Percentiles rank a stretch among this genome's conserved stretches.
phyloP scores from a whole-genome alignment of 768 basidiomycete species.

The Chalciporus sphaerocephalus region DNA sequence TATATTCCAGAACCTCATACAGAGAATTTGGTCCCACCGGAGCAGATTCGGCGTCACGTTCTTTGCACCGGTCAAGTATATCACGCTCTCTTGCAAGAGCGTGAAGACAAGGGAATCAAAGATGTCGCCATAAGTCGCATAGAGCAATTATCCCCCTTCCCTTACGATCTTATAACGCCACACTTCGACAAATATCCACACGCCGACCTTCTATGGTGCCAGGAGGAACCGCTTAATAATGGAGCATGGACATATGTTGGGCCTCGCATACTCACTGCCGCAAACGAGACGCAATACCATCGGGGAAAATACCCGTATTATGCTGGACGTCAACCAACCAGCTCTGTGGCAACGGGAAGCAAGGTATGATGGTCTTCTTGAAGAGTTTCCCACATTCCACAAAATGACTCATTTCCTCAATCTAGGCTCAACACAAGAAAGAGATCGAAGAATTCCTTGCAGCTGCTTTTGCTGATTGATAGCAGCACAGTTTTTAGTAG shows the following conservation, averaged over 20 bases:
- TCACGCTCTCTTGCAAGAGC: conserved; percentile 81
- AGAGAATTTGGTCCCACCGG: conserved; percentile 68
- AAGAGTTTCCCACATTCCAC: background rate
- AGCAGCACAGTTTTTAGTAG: no score
- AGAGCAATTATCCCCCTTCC: conserved; percentile 96
- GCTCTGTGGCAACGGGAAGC: conserved; percentile 89
- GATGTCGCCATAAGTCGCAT: conserved; percentile 92
- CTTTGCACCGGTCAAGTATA: conserved; percentile 96
- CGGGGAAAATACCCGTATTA: conserved; percentile 86
- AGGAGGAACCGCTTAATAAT: conserved; percentile 97
- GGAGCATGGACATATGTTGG: conserved; percentile 97
- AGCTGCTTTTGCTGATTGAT: conserved; percentile 54
- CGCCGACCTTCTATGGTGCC: conserved; percentile 89
- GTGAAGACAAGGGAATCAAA: conserved; percentile 85
- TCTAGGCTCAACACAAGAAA: conserved; percentile 78
- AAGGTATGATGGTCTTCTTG: conserved; percentile 48
- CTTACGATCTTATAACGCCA: conserved; percentile 89
- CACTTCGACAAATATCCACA: conserved; percentile 97
- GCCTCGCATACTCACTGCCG: conserved; percentile 90
- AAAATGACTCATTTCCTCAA: no score
- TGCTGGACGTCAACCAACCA: conserved; percentile 88
- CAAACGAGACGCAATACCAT: conserved; percentile 85
- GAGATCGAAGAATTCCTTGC: conserved; percentile 77
- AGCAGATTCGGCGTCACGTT: conserved; percentile 88
- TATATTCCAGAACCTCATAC: conserved; percentile 84